Evolutionary conservation across 2,329 filamentous ascomycete genomes (phyloP).

Genomic region (Aspergillus viridinutans): DNA sequence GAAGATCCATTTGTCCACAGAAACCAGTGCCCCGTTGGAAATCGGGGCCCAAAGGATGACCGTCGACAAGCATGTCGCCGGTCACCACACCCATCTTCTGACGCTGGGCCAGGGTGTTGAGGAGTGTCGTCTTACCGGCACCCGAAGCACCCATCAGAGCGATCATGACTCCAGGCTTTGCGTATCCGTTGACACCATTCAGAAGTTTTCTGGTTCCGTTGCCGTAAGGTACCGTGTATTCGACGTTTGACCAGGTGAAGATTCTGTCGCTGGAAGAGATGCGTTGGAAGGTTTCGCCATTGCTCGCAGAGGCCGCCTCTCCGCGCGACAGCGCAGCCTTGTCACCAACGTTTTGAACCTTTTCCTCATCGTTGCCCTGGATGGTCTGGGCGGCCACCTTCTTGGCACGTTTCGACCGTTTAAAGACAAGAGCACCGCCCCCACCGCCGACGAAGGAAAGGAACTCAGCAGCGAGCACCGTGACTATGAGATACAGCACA

Average conservation of each 20-base stretch:
- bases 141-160: conserved; percentile 78
- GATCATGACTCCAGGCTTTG: conserved; percentile 73
- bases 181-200: conserved; percentile 70
- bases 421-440: conserved; percentile 68
- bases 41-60: conserved; percentile 54
- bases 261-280: conserved; percentile 58
- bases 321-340: conserved; percentile 27
- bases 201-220: conserved; percentile 59
- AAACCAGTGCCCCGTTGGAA: conserved; percentile 69
- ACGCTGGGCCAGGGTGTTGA: conserved; percentile 73
- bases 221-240: conserved; percentile 68
- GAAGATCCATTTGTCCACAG: conserved; percentile 68
- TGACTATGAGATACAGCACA: conserved; percentile 68
- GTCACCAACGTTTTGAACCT: conserved; percentile 33
- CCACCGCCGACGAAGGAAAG: conserved; percentile 60
- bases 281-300: conserved; percentile 32
- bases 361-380: conserved; percentile 56
- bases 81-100: conserved; percentile 61
- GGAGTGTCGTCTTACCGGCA: conserved; percentile 77
- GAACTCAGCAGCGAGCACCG: conserved; percentile 64
- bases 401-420: conserved; percentile 61
- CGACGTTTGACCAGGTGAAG: conserved; percentile 68
- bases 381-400: conserved; percentile 45
- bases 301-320: conserved; percentile 22
- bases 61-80: conserved; percentile 71